Conservation (phyloP, 305 asterid genomes). For the Solanum hybrid region DNA sequence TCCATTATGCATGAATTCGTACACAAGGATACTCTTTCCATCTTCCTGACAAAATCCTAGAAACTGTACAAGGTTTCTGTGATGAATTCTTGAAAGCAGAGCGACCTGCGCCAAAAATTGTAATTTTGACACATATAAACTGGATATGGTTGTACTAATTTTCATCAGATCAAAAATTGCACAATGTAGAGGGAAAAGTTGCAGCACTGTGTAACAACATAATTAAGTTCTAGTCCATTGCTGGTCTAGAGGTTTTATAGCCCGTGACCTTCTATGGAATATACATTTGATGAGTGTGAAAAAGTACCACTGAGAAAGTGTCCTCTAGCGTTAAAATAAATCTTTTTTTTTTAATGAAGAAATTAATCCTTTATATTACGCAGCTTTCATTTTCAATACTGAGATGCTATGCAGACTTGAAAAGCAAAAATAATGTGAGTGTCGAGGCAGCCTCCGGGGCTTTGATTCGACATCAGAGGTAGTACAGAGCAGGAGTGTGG, state of each 20-base stretch:
- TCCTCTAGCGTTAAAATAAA: background rate
- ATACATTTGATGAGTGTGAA: background rate
- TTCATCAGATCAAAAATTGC: background rate
- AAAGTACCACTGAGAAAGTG: background rate
- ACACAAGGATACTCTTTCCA: slow-evolving; percentile 75
- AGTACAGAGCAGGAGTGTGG: background rate
- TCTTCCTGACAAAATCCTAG: slow-evolving; percentile 96
- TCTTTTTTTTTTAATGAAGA: no score
- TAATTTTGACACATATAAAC: background rate
- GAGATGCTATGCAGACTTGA: background rate
- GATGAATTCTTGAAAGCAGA: slow-evolving; percentile 97
- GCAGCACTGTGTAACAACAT: background rate
- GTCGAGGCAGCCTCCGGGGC: background rate
- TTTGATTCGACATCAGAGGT: background rate
- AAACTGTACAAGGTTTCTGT: slow-evolving; percentile 88
- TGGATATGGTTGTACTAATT: background rate
- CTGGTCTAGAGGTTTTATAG: background rate
- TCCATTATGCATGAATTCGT: slow-evolving; percentile 94
- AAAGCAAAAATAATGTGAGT: background rate
- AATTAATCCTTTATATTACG: background rate
- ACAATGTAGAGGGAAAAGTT: background rate
- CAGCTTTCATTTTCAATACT: background rate
- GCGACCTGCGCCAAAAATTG: slow-evolving; percentile 49
- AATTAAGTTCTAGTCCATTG: background rate
- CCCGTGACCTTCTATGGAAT: background rate